Evolutionary conservation across 257 asterid genomes (phyloP), one percentile per base, ranked within the genome.

Genomic region (Nicotiana paniculata): DNA sequence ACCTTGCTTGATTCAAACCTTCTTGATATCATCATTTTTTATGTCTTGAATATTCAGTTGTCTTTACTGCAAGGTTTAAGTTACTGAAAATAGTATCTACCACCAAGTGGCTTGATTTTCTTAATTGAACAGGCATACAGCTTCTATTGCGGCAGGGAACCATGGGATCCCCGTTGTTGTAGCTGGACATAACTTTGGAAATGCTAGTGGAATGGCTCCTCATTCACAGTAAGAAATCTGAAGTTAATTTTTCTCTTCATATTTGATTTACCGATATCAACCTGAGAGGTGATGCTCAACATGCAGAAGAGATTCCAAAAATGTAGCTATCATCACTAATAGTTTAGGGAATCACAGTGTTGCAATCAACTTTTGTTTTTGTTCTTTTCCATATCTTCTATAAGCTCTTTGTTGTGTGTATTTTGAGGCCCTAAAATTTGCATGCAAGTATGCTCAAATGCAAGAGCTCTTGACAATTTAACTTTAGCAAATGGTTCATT

Each of bases 201-300:
- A 94, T 90, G 99, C 99, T 77, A 96, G 99, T 87, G 99, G 99
- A 80, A 96, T 96, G 98, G 98, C 99, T 87, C 99, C 99, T 83
- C 99, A 93, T 85, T 74, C 99, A 51, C 99, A 96, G 99, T 96
- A 93, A 90, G 98, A 57, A 77, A 15, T 63, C 84, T 32, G 5
- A 59, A 77, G 37, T 74, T 51, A 51, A 72, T 46, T n/a, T 67
- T 72, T 72, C 63, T 74, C 15, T 74, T 74, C 16, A 51, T 54
- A 15, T 74, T 48, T 48, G 26, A 26, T 74, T 24, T 51, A 74
- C 26, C 59, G 3, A 48, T 70, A 26, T 74, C 78, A 43, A 72
- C 59, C 21, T 72, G 59, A 51, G 17, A 39, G 59, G 39, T 24
- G 79, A 72, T 72, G 15, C 17, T 26, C 17, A 13, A 48, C 15